Evolutionary conservation across 2,329 filamentous ascomycete species (phyloP).

Genomic region (Fusarium sp.): DNA sequence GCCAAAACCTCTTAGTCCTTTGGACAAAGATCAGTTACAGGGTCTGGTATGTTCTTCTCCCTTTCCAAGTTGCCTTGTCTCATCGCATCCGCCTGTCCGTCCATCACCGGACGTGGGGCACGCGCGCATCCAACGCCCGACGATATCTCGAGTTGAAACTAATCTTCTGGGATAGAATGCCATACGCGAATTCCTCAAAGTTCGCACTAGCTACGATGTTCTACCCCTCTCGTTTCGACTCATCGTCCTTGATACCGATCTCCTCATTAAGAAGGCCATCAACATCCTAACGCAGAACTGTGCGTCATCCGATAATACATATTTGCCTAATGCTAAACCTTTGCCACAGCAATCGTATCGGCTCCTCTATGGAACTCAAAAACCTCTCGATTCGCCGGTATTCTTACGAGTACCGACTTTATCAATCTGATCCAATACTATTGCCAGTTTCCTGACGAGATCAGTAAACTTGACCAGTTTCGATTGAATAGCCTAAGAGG

Average conservation of each 20-base stretch:
- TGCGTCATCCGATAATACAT: constrained; percentile 53
- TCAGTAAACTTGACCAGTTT: constrained; percentile 93
- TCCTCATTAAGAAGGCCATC: constrained; percentile 96
- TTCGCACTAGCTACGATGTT: constrained; percentile 97
- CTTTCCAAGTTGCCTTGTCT: constrained; percentile 1
- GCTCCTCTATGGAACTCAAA: constrained; percentile 97
- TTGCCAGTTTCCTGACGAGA: constrained; percentile 92
- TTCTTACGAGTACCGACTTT: constrained; percentile 95
- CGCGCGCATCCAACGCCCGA: constrained; percentile 11
- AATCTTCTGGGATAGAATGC: constrained; percentile 69
- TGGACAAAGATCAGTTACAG: constrained; percentile 82
- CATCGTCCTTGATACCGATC: constrained; percentile 92
- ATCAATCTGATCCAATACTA: constrained; percentile 99
- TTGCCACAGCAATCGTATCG: constrained; percentile 85
- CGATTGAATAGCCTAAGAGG: constrained; percentile 90
- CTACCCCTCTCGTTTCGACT: constrained; percentile 95
- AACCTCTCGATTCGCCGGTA: constrained; percentile 90
- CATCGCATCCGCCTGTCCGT: constrained; percentile 28
- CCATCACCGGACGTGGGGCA: constrained; percentile 32
- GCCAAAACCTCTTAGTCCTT: constrained; percentile 62
- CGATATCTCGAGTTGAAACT: constrained; percentile 19
- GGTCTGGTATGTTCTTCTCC: constrained; percentile 71
- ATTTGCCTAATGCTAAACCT: constrained; percentile 28
- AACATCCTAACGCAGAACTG: constrained; percentile 97
- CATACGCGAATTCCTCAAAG: constrained; percentile 94